Evolutionary conservation across 805 yeast species (phyloP).

Genomic region (Suhomyces emberorum): DNA sequence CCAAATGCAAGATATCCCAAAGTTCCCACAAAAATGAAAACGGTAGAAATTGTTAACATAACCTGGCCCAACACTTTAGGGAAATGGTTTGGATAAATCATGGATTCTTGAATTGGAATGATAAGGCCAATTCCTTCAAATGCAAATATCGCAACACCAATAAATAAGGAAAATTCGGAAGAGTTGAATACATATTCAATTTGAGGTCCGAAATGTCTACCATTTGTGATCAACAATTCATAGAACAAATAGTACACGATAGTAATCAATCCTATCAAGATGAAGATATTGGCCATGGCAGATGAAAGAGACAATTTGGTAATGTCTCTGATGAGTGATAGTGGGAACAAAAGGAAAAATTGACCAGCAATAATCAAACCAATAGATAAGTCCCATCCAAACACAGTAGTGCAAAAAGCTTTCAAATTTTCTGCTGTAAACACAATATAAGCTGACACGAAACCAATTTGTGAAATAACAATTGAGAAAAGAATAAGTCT

Average conservation of each 20-base stretch:
- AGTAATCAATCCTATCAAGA: constrained; percentile 61
- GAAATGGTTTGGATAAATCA: constrained; percentile 71
- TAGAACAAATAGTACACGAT: constrained; percentile 53
- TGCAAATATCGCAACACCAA: constrained; percentile 85
- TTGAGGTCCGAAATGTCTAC: constrained; percentile 41
- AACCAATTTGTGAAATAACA: constrained; percentile 71
- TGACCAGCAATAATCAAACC: constrained; percentile 52
- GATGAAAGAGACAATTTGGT: constrained; percentile 73
- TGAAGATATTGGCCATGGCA: constrained; percentile 66
- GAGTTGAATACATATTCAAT: constrained; percentile 51
- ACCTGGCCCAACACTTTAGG: constrained; percentile 64
- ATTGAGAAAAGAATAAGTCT: constrained; percentile 60
- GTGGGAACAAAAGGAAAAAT: constrained; percentile 57
- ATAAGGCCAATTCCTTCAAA: constrained; percentile 83
- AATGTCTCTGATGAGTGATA: constrained; percentile 71
- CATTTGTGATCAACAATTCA: constrained; percentile 43
- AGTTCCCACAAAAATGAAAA: constrained; percentile 63
- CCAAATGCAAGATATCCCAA: constrained; percentile 75
- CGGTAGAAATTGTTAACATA: constrained; percentile 55
- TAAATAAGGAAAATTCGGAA: constrained; percentile 63
- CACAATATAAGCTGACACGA: constrained; percentile 76
- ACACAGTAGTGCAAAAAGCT: constrained; percentile 57
- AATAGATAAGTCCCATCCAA: constrained; percentile 35
- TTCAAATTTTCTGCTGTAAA: constrained; percentile 70
- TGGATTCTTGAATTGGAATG: constrained; percentile 78